phyloP scores from a whole-genome alignment of 352 stramenopile genomes.

The Pythium periplocum region DNA sequence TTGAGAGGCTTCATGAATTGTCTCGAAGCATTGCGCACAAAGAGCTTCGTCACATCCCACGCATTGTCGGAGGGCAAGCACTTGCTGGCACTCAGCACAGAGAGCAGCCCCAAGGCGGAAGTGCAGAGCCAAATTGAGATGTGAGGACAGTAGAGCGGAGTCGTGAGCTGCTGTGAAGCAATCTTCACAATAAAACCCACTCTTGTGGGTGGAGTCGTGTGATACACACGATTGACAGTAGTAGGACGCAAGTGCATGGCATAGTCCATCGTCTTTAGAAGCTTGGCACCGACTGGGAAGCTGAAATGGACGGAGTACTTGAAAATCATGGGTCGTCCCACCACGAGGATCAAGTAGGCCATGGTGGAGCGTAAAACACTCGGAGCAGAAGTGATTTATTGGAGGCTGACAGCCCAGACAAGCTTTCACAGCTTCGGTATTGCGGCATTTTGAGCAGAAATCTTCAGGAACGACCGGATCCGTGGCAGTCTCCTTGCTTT shows the following conservation, averaged over 20 bases:
- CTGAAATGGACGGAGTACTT: constrained; percentile 19
- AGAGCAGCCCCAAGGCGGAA: constrained; percentile 45
- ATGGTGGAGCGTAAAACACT: constrained; percentile 57
- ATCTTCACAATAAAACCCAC: constrained; percentile 24
- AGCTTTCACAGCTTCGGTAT: constrained; percentile 30
- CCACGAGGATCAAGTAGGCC: constrained; percentile 1
- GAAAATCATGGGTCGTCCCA: constrained; percentile 53
- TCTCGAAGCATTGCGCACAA: constrained; percentile 45
- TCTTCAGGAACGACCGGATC: constrained; percentile 17
- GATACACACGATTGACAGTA: constrained; percentile 29
- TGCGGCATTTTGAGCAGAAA: constrained; percentile 36
- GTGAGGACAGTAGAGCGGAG: constrained; percentile 38
- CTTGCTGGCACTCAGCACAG: constrained; percentile 43
- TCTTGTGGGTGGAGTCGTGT: neutral
- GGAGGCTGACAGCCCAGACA: constrained; percentile 48
- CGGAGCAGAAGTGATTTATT: constrained; percentile 27
- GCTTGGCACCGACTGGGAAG: constrained; percentile 24
- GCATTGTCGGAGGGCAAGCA: constrained; percentile 41
- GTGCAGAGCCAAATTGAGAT: constrained; percentile 30
- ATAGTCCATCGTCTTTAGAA: neutral
- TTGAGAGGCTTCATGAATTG: constrained; percentile 21
- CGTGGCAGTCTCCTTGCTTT: neutral
- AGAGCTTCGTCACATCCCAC: constrained; percentile 61
- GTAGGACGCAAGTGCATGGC: constrained; percentile 24
- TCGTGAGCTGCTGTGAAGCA: constrained; percentile 48